Percentiles rank a stretch among this genome's conserved stretches.
These are phyloP conservation scores for Sporothrix schenckii DNA, from an alignment of 2,329 filamentous ascomycete genomes.

Conservation along the genomic window DNA sequence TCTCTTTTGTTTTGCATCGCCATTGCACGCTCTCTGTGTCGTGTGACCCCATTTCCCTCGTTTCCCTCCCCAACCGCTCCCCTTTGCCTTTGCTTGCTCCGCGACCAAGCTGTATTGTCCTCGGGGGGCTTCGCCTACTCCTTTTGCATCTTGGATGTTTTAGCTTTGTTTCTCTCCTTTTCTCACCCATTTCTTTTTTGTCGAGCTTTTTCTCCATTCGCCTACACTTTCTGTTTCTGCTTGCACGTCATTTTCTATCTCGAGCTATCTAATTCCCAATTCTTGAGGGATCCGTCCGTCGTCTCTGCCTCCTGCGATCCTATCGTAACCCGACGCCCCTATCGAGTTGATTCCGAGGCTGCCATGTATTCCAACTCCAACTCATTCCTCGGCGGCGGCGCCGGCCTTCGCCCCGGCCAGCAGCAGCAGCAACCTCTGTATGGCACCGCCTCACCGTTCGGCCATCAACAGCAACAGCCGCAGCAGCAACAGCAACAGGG, in stretches of 20 bases:
- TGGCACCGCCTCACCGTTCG: slow-evolving; percentile 54
- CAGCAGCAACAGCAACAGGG: slow-evolving; percentile 55
- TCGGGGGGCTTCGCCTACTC: slow-evolving; percentile 17
- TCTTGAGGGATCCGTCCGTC: not conserved
- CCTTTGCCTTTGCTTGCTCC: not conserved
- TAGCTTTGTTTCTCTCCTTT: slow-evolving; percentile 30
- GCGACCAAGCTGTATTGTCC: slow-evolving; percentile 23
- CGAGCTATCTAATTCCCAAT: not conserved
- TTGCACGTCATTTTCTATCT: not conserved
- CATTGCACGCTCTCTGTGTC: slow-evolving; percentile 21
- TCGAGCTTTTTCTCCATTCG: not conserved
- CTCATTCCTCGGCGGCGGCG: slow-evolving; percentile 75
- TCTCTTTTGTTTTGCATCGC: slow-evolving; percentile 20
- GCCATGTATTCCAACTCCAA: slow-evolving; percentile 89
- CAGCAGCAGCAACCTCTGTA: slow-evolving; percentile 55
- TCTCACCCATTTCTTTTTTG: slow-evolving; percentile 13
- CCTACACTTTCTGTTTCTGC: not conserved
- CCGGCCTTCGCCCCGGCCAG: slow-evolving; percentile 70
- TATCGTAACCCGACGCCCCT: not conserved
- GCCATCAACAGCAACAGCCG: slow-evolving; percentile 45
- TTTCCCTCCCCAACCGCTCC: not conserved
- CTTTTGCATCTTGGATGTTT: slow-evolving; percentile 25
- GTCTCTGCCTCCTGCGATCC: slow-evolving; percentile 4
- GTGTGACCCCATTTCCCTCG: slow-evolving; percentile 10
- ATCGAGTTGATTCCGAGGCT: slow-evolving; percentile 21